Percentiles rank a stretch among this genome's conserved stretches.
Conservation (phyloP, 2,329 filamentous ascomycete genomes). For the Chaetomiaceae sp. region DNA sequence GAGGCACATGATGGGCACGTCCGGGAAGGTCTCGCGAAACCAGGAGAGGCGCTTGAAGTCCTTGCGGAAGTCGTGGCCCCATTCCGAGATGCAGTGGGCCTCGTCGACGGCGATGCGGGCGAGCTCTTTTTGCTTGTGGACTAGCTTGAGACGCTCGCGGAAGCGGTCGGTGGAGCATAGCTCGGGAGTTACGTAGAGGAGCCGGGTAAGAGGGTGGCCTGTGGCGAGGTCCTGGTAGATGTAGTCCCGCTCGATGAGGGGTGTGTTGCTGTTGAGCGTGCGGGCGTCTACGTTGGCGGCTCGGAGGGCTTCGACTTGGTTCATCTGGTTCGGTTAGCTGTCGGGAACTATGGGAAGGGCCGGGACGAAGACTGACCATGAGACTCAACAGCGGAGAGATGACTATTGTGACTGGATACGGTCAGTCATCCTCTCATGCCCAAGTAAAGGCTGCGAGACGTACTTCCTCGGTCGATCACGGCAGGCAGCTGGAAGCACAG, state of each 20-base stretch:
- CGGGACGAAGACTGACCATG: slow-evolving; percentile 56
- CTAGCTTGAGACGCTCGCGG: slow-evolving; percentile 65
- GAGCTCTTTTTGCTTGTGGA: slow-evolving; percentile 79
- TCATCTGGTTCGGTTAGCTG: slow-evolving; percentile 56
- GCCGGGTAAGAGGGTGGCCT: slow-evolving; percentile 75
- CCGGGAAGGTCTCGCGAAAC: slow-evolving; percentile 76
- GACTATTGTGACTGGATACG: slow-evolving; percentile 70
- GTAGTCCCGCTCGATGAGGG: slow-evolving; percentile 56
- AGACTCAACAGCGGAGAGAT: slow-evolving; percentile 83
- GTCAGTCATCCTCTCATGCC: background rate
- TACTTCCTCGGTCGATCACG: slow-evolving; percentile 80
- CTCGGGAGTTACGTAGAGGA: slow-evolving; percentile 93
- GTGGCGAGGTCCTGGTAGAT: slow-evolving; percentile 81
- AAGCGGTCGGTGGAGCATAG: slow-evolving; percentile 75
- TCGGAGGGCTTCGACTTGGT: slow-evolving; percentile 80
- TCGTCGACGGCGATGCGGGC: slow-evolving; percentile 87
- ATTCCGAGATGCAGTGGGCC: slow-evolving; percentile 96
- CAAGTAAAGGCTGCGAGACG: slow-evolving; percentile 13
- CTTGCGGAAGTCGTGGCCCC: slow-evolving; percentile 95
- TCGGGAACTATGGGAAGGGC: background rate
- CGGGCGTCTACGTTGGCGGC: slow-evolving; percentile 73
- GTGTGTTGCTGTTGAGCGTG: slow-evolving; percentile 81
- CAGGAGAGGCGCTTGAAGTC: slow-evolving; percentile 84
- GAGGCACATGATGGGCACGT: slow-evolving; percentile 86
- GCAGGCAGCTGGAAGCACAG: slow-evolving; percentile 90